Evolutionary conservation across 140 eudicot species (phyloP).

Genomic region (Senecio squalidus): DNA sequence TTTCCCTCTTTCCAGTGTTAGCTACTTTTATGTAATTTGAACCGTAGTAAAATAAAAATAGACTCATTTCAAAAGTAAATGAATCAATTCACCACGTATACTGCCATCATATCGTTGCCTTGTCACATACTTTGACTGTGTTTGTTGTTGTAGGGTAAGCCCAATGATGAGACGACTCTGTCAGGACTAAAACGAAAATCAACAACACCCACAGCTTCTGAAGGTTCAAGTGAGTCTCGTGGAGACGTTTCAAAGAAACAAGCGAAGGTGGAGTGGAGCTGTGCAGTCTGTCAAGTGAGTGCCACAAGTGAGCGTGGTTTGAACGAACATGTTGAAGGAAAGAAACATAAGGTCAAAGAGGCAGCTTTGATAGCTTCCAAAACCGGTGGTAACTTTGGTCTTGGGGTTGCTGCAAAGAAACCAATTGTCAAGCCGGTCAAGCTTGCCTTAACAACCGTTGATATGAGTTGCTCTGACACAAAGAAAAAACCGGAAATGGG

Average conservation of each 20-base stretch:
- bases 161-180: conserved; percentile 11
- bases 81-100: no score
- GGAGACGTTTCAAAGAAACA: conserved; percentile 27
- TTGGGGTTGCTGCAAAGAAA: conserved; percentile 40
- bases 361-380: conserved; percentile 34
- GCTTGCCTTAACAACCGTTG: conserved; percentile 6
- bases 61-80: no score
- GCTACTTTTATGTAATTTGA: no score
- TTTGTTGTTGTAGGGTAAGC: conserved; percentile 40
- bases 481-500: background rate
- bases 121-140: no score
- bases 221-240: conserved; percentile 16
- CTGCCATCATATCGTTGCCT: no score
- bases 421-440: conserved; percentile 6
- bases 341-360: conserved; percentile 53
- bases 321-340: conserved; percentile 53
- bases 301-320: conserved; percentile 53
- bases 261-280: conserved; percentile 55
- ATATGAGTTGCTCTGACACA: background rate
- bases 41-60: no score
- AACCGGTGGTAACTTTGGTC: conserved; percentile 40
- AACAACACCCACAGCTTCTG: conserved; percentile 15
- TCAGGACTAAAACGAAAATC: conserved; percentile 55
- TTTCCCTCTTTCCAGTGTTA: no score
- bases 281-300: conserved; percentile 59